Base-by-base conservation (phyloP, 129 eudicot genomes). In the Tagetes erecta region DNA sequence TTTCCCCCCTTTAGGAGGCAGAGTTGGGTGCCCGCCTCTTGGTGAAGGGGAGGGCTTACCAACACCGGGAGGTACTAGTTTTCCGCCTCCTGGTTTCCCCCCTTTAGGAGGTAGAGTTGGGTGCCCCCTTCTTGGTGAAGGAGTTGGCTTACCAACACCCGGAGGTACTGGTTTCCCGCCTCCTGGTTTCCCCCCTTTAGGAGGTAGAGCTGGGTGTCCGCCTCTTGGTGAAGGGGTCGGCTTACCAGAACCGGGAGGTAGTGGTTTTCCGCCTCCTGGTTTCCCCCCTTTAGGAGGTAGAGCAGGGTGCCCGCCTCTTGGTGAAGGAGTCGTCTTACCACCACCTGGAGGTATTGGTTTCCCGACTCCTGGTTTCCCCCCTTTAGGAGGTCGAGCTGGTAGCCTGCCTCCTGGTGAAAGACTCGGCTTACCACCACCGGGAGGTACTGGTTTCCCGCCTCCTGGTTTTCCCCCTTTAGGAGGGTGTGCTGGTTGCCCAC, bases 391-490 rank as follows among this genome's bases (percentile, higher is more conserved):
- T 20, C 27, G 27, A 20, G 27, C 27, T 20, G 27, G 27, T 20
- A 20, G 27, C 27, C 27, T 20, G 27, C 27, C 27, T 20, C 27
- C 27, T 20, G 27, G 27, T 20, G 27, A 20, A 2, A 62, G 60
- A 68, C 7, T 2, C n/a, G 52, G 27, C 27, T 20, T 20, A 20
- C 27, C 27, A 20, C 38, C 72, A 27, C 10, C 34, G 3, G 56
- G 71, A 20, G 72, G 55, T 20, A 20, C 1, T 5, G 74, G 64
- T 10, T 71, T 44, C 42, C 51, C 75, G 10, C 75, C 64, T 10
- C 33, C 62, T 1, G 74, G 46, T 20, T 20, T 20, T 20, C 27
- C 27, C 27, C 27, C 27, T 20, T 20, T 20, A 20, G 27, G 27
- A 20, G 27, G 27, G 27, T 20, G 27, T 20, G 27, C 27, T 20